Percentiles rank a stretch among this genome's conserved stretches.
Conservation (phyloP, 2,329 filamentous ascomycete species). For the Trichoderma oligosporum region DNA sequence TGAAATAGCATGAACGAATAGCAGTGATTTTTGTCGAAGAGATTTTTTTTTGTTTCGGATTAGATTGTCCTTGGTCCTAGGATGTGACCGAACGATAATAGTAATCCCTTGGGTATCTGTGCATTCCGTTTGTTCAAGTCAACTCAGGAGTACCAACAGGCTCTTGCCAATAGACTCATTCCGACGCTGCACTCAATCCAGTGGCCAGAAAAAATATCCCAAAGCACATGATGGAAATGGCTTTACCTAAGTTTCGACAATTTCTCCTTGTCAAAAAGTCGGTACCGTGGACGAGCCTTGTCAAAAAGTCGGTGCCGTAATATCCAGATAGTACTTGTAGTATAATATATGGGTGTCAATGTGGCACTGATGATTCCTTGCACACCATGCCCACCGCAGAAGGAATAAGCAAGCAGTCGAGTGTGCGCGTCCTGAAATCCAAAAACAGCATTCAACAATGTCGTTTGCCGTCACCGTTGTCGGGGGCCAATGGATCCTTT, state of each 20-base stretch:
- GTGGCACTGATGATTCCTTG: not conserved
- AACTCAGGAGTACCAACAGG: not conserved
- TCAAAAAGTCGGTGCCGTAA: not conserved
- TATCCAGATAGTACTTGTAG: no score
- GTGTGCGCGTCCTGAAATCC: not conserved
- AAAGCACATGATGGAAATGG: not conserved
- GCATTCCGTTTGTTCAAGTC: not conserved
- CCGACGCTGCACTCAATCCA: not conserved
- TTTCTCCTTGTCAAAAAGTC: not conserved
- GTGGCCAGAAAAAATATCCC: no score
- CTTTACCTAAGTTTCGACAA: not conserved
- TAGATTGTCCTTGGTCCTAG: not conserved
- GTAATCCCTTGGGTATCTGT: not conserved
- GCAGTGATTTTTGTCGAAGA: no score
- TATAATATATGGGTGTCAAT: not conserved
- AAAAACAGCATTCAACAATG: not conserved
- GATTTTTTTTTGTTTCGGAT: not conserved
- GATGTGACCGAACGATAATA: not conserved
- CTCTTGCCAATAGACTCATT: not conserved
- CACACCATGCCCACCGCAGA: not conserved
- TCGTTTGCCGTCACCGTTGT: not conserved
- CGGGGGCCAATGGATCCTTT: conserved; percentile 2
- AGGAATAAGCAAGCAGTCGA: not conserved
- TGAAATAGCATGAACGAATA: not conserved
- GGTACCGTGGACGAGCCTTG: not conserved